A percentile compares a stretch with the other conserved stretches of the same genome.
Evolutionary conservation across 768 basidiomycete genomes (phyloP).

Genomic region (Rhodotorula taiwanensis): DNA sequence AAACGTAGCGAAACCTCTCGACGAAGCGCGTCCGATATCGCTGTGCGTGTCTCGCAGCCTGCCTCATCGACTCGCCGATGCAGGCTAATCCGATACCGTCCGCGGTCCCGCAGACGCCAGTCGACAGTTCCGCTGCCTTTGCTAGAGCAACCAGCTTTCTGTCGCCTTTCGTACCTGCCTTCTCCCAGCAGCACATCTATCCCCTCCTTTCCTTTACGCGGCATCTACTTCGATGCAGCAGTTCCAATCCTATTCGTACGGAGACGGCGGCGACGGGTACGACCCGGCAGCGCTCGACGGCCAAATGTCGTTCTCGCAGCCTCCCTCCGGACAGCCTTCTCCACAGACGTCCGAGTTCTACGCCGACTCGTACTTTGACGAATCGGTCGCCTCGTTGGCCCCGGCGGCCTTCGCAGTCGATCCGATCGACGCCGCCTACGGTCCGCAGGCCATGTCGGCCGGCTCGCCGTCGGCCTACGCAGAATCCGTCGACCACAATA

Average conservation of each 20-base stretch:
- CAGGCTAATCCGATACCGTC: background rate
- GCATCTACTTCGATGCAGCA: background rate
- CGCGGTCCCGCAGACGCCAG: background rate
- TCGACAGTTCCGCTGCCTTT: background rate
- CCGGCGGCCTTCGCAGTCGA: background rate
- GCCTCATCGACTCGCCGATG: background rate
- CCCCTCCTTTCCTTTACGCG: background rate
- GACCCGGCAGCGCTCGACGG: background rate
- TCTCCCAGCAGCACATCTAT: background rate
- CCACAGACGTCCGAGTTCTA: too few species aligned
- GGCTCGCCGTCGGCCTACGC: background rate
- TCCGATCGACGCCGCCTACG: slow-evolving; percentile 16
- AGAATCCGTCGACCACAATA: background rate
- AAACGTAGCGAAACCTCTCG: background rate
- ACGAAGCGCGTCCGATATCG: slow-evolving; percentile 27
- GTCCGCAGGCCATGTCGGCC: background rate
- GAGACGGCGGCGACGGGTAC: background rate
- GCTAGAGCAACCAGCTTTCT: background rate
- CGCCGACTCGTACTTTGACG: slow-evolving; percentile 11
- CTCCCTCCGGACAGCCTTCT: background rate
- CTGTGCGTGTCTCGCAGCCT: slow-evolving; percentile 6
- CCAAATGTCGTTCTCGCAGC: background rate
- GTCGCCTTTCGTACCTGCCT: slow-evolving; percentile 1
- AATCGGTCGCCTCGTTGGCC: background rate
- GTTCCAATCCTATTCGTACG: background rate